These are phyloP conservation scores for Blastobotrys elegans DNA, from an alignment of 1,139 yeast species.

Conservation along the genomic window DNA sequence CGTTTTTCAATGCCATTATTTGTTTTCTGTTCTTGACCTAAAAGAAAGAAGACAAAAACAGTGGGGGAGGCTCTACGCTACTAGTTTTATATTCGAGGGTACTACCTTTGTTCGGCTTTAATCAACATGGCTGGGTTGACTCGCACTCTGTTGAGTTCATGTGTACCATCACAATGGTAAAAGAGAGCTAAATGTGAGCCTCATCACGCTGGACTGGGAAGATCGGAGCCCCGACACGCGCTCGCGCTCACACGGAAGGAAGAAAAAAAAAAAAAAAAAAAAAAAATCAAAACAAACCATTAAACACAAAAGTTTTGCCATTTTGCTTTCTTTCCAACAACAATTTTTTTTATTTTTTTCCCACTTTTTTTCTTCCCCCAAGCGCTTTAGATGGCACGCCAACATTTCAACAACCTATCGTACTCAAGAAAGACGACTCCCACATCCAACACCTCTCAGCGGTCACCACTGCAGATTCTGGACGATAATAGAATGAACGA, in stretches of 20 bases:
- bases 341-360: neutral
- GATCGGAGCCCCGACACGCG: neutral
- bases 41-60: no score
- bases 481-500: conserved; percentile 8
- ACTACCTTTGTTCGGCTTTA: no score
- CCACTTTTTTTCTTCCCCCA: neutral
- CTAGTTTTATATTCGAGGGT: no score
- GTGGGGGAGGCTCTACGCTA: no score
- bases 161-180: neutral
- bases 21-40: no score
- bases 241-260: neutral
- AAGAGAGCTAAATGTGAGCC: no score
- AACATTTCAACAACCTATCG: conserved; percentile 4
- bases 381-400: conserved; percentile 6
- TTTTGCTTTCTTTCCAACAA: neutral
- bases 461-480: neutral
- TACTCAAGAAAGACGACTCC: neutral
- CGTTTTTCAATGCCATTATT: neutral
- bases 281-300: no score
- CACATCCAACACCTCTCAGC: conserved; percentile 3
- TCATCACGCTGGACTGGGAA: no score
- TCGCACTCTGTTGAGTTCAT: neutral
- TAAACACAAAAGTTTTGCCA: no score
- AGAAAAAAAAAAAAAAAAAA: no score
- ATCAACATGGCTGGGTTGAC: neutral